Conservation (phyloP, 805 yeast genomes). For the Candida pseudoglaebosa region DNA sequence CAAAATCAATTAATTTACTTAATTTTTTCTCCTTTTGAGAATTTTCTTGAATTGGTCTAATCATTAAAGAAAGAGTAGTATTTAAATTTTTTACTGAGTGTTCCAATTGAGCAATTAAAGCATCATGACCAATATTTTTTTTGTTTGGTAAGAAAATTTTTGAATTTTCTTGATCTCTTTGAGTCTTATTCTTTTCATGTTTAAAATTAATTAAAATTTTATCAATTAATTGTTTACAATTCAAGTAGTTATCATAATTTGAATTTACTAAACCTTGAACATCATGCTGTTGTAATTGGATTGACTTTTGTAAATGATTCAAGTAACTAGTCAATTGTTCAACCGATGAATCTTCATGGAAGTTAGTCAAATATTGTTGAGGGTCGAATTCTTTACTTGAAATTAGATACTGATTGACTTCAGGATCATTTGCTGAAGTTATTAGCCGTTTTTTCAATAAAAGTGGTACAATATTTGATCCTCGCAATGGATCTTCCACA, state of each 20-base stretch:
- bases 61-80: slow-evolving; percentile 32
- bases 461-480: slow-evolving; percentile 24
- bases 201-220: slow-evolving; percentile 31
- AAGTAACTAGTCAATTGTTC: slow-evolving; percentile 29
- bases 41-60: slow-evolving; percentile 39
- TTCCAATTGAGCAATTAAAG: slow-evolving; percentile 33
- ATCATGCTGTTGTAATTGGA: slow-evolving; percentile 31
- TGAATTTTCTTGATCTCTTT: slow-evolving; percentile 29
- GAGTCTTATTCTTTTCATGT: slow-evolving; percentile 30
- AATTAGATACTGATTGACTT: slow-evolving; percentile 28
- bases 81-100: slow-evolving; percentile 36
- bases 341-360: slow-evolving; percentile 36
- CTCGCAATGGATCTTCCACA: slow-evolving; percentile 31
- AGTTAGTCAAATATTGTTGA: slow-evolving; percentile 30
- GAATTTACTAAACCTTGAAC: slow-evolving; percentile 34
- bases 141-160: slow-evolving; percentile 36
- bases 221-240: slow-evolving; percentile 38
- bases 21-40: slow-evolving; percentile 32
- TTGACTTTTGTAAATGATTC: slow-evolving; percentile 28
- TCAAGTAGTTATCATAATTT: slow-evolving; percentile 32
- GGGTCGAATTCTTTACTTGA: slow-evolving; percentile 34
- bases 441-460: slow-evolving; percentile 23
- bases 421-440: slow-evolving; percentile 25
- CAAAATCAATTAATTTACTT: slow-evolving; percentile 30
- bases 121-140: slow-evolving; percentile 15